Evolutionary conservation across 148 eudicot genomes (phyloP).

Genomic region (Rhododendron kiyosumense): DNA sequence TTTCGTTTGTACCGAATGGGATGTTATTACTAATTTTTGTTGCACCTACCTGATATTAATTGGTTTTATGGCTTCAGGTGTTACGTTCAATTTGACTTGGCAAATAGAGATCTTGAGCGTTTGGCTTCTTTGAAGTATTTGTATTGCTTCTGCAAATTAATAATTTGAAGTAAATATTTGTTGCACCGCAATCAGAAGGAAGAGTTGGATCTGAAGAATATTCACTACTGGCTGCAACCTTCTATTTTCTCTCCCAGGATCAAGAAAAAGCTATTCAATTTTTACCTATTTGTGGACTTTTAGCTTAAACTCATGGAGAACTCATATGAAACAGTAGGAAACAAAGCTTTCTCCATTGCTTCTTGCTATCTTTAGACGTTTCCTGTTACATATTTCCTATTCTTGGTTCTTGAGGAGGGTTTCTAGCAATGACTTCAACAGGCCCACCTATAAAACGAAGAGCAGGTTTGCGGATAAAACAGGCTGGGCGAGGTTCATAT

Average conservation of each 20-base stretch:
- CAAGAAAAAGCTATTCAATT: no score
- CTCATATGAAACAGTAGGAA: conserved; percentile 4
- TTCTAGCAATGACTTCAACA: conserved; percentile 20
- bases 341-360: not conserved
- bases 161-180: not conserved
- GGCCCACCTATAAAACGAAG: conserved; percentile 51
- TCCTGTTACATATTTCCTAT: not conserved
- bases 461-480: conserved; percentile 44
- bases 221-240: no score
- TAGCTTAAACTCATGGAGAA: conserved; percentile 12
- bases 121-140: conserved; percentile 4
- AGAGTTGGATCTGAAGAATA: conserved; percentile 9
- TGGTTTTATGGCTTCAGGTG: conserved; percentile 9
- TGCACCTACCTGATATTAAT: not conserved
- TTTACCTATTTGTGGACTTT: not conserved
- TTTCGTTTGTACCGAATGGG: not conserved
- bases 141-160: not conserved
- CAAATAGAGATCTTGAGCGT: not conserved
- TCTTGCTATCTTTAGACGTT: not conserved
- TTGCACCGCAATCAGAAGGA: not conserved
- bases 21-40: not conserved
- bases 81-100: not conserved
- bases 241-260: no score
- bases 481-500: conserved; percentile 56
- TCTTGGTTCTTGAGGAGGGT: conserved; percentile 9